These are phyloP conservation scores for Aspergillus indologenus DNA, from an alignment of 495 filamentous ascomycete species.

Conservation along the genomic window DNA sequence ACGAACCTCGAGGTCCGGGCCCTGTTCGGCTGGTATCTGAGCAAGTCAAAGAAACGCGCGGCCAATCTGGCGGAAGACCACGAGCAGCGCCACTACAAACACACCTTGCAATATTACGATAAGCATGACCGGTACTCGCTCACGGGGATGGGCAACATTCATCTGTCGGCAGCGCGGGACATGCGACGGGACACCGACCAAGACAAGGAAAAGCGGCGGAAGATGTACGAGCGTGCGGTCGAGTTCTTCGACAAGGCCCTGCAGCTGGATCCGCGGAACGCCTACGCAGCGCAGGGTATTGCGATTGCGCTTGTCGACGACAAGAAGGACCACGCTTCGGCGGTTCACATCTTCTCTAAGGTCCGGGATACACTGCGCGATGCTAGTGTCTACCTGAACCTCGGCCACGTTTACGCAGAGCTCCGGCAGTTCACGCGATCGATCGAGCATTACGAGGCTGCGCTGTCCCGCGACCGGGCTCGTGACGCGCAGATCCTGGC, in stretches of 20 bases:
- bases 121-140: constrained; percentile 96
- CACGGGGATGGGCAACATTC: constrained; percentile 93
- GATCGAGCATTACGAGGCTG: constrained; percentile 90
- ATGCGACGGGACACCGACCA: constrained; percentile 86
- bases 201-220: constrained; percentile 85
- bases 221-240: constrained; percentile 83
- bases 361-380: constrained; percentile 86
- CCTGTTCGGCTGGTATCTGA: constrained; percentile 92
- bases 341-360: constrained; percentile 81
- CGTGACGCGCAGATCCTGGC: constrained; percentile 80
- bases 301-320: constrained; percentile 93
- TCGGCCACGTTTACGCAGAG: constrained; percentile 90
- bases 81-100: constrained; percentile 92
- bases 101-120: constrained; percentile 87
- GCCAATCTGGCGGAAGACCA: constrained; percentile 82
- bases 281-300: constrained; percentile 92
- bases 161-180: constrained; percentile 80
- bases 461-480: constrained; percentile 73
- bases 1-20: constrained; percentile 86
- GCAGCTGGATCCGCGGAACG: constrained; percentile 87
- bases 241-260: constrained; percentile 98
- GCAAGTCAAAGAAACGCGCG: constrained; percentile 73
- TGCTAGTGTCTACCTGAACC: constrained; percentile 79
- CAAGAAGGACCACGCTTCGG: constrained; percentile 76
- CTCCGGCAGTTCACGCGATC: constrained; percentile 82